These are phyloP conservation scores for Lactarius pseudohatsudake DNA, from an alignment of 768 basidiomycete genomes.

Conservation along the genomic window DNA sequence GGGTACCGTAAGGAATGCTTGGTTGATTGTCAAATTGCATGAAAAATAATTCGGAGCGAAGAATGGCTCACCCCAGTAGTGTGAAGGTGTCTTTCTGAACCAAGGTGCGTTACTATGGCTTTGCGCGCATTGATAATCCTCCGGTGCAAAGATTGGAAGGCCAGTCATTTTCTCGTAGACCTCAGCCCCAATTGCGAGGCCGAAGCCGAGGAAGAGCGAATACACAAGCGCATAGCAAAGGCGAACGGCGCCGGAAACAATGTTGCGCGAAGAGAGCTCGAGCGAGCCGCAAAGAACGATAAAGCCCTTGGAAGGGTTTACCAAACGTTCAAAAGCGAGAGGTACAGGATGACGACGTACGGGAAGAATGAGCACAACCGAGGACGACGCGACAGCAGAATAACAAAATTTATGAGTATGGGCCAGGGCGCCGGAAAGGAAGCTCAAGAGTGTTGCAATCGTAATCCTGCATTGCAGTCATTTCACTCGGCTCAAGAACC, in stretches of 20 bases:
- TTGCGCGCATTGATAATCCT: constrained; percentile 59
- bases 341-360: constrained; percentile 39
- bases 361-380: constrained; percentile 79
- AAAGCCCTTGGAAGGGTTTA: constrained; percentile 46
- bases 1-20: constrained; percentile 72
- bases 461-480: constrained; percentile 53
- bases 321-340: background rate
- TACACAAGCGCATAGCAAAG: constrained; percentile 80
- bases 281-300: constrained; percentile 71
- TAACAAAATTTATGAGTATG: constrained; percentile 73
- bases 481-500: constrained; percentile 7
- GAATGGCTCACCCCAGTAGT: constrained; percentile 59
- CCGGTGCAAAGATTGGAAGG: constrained; percentile 43
- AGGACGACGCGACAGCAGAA: constrained; percentile 72
- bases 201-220: constrained; percentile 76
- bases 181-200: constrained; percentile 76
- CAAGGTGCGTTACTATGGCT: constrained; percentile 65
- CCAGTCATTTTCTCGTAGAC: constrained; percentile 60
- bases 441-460: constrained; percentile 75
- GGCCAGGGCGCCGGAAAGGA: constrained; percentile 73
- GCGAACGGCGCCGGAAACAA: constrained; percentile 82
- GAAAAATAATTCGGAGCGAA: background rate
- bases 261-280: constrained; percentile 76
- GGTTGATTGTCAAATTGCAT: background rate
- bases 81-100: constrained; percentile 70